Base-by-base conservation (phyloP, 2,329 filamentous ascomycete genomes). In the Fusarium abutilonis region DNA sequence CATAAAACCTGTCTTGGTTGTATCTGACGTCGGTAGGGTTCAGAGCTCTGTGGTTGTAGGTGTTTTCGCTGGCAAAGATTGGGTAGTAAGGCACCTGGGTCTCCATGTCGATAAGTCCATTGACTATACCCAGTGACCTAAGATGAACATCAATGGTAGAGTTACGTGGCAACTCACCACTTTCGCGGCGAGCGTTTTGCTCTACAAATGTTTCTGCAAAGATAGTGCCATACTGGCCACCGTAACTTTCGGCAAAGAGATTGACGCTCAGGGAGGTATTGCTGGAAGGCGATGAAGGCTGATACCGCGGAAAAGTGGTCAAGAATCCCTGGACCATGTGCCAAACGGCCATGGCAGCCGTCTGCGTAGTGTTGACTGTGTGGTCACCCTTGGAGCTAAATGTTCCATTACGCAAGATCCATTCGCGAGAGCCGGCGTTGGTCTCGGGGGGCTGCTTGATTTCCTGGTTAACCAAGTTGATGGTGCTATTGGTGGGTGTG, bases 231-330 rank as follows among this genome's bases (percentile, higher is more conserved):
- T 91, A 92, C 52, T 86, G 84, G 11, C 90, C 90, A 31, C 88
- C 85, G 72, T 91, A 89, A 73, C 86, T 89, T 72, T 92, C 88
- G 1, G 87, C 82, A 60, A 89, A 90, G 5, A 91, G 76, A 66
- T 87, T 87, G 49, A 91, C 80, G 6, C 84, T 84, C 15, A 86
- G 68, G 0, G 80, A 75, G 35, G 79, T 75, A 60, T 79, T 77
- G 31, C 74, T 72, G 5, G 81, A 57, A 15, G 48, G 48, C 2
- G 56, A 49, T 5, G 58, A 78, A 4, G 83, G 83, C 32, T 82
- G 82, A 65, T 87, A 85, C 60, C 84, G 78, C 0, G 86, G 86
- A 56, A 88, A 88, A 1, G 79, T 76, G 13, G 77, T 78, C 55
- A 90, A 63, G 72, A 87, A 88, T 21, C 80, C 83, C 66, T 89